Conservation (phyloP, 192 early-diverging fungal species). For the Podila epigama region DNA sequence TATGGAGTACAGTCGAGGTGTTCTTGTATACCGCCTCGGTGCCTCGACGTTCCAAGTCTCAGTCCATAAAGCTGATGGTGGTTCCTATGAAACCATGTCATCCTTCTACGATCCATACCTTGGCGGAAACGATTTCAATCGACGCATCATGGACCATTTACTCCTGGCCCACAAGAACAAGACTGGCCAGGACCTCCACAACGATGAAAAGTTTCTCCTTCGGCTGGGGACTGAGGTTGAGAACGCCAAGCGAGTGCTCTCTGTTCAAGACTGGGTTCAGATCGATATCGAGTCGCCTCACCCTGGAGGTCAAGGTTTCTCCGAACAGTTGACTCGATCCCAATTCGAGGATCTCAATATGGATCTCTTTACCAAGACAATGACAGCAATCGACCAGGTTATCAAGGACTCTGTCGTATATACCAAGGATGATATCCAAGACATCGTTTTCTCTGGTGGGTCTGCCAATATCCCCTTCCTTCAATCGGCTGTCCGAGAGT, state of each 20-base stretch:
- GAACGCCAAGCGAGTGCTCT: conserved; percentile 14
- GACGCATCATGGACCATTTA: conserved; percentile 85
- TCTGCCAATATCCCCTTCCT: conserved; percentile 91
- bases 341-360: conserved; percentile 90
- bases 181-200: conserved; percentile 28
- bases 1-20: conserved; percentile 66
- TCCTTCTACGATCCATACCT: conserved; percentile 83
- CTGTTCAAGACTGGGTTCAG: conserved; percentile 8
- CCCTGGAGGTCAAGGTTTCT: conserved; percentile 61
- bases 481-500: conserved; percentile 78
- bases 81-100: conserved; percentile 77
- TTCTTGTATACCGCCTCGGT: conserved; percentile 83
- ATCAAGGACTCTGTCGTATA: conserved; percentile 75
- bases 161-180: conserved; percentile 84
- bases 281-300: conserved; percentile 3
- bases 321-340: conserved; percentile 84
- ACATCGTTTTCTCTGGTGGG: conserved; percentile 87
- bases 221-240: conserved; percentile 47
- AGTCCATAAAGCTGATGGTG: conserved; percentile 76
- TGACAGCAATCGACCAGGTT: conserved; percentile 85
- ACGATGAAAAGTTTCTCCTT: neutral
- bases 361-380: conserved; percentile 85
- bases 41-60: conserved; percentile 87
- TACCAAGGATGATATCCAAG: conserved; percentile 79
- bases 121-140: conserved; percentile 90